These are phyloP conservation scores for Leucocoprinus leucothites DNA, from an alignment of 768 basidiomycete genomes.

Conservation along the genomic window DNA sequence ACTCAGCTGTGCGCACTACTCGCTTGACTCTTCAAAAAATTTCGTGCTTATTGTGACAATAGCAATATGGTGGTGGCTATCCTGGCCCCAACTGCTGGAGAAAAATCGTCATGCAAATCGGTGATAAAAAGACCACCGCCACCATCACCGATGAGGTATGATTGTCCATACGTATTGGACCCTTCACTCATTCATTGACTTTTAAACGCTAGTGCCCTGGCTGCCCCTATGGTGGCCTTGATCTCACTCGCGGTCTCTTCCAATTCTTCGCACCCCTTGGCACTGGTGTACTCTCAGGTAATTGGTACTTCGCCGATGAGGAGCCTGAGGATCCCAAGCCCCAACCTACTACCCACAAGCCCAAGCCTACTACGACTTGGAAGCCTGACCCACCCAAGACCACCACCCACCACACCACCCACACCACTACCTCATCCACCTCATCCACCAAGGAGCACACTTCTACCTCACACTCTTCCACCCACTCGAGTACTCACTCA, in stretches of 20 bases:
- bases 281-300: constrained; percentile 56
- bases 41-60: not conserved
- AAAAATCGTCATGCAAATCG: constrained; percentile 56
- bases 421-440: constrained; percentile 5
- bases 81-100: constrained; percentile 66
- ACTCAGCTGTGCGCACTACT: constrained; percentile 15
- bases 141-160: constrained; percentile 61
- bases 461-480: constrained; percentile 4
- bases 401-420: constrained; percentile 12
- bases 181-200: not conserved
- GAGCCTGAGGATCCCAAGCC: not conserved
- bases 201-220: constrained; percentile 49
- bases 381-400: constrained; percentile 22
- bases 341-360: constrained; percentile 10
- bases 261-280: constrained; percentile 46
- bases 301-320: constrained; percentile 47
- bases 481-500: constrained; percentile 7
- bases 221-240: constrained; percentile 64
- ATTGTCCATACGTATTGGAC: constrained; percentile 6
- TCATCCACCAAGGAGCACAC: not conserved
- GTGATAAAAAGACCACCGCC: constrained; percentile 57
- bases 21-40: not conserved
- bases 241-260: constrained; percentile 69
- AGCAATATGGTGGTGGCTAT: constrained; percentile 49
- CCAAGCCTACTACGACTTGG: constrained; percentile 20